Conservation (phyloP, 2,329 filamentous ascomycete species). For the Thelonectria rubi region DNA sequence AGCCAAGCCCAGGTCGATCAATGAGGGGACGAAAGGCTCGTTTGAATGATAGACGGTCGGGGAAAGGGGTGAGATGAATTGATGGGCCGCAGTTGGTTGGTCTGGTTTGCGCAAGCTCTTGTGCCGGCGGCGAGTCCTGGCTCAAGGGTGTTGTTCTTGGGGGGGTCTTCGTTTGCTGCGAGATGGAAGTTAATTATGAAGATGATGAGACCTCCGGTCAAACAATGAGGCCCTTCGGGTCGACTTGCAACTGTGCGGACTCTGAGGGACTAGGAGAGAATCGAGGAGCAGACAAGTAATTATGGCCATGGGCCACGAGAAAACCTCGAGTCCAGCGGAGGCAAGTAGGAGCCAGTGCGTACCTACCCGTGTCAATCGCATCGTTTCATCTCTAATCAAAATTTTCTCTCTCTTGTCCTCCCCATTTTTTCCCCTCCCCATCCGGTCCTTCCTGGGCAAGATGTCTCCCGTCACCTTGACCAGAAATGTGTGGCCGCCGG, state of each 20-base stretch:
- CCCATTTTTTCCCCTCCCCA: slow-evolving; percentile 11
- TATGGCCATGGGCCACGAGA: slow-evolving; percentile 10
- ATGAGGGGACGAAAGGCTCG: neutral
- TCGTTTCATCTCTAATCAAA: slow-evolving; percentile 11
- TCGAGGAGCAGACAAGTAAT: slow-evolving; percentile 1
- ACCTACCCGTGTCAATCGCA: slow-evolving; percentile 3
- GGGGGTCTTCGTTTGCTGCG: neutral
- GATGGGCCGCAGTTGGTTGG: neutral
- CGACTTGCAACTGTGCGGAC: neutral
- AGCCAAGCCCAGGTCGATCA: slow-evolving; percentile 14
- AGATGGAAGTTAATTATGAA: neutral
- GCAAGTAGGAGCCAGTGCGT: slow-evolving; percentile 11
- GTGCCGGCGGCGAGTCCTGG: slow-evolving; percentile 12
- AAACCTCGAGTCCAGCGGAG: slow-evolving; percentile 17
- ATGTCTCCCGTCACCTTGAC: slow-evolving; percentile 8
- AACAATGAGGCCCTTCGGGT: slow-evolving; percentile 6
- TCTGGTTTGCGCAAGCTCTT: neutral
- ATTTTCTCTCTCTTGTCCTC: slow-evolving; percentile 18
- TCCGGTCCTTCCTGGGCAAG: slow-evolving; percentile 10
- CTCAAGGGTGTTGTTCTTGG: neutral
- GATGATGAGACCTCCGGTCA: neutral
- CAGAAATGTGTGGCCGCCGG: slow-evolving; percentile 24
- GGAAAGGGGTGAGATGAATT: neutral
- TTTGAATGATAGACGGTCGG: slow-evolving; percentile 7
- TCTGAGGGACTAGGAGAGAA: neutral